Base-by-base conservation (phyloP, 192 early-diverging fungal genomes). In the Paraglomus brasilianum region DNA sequence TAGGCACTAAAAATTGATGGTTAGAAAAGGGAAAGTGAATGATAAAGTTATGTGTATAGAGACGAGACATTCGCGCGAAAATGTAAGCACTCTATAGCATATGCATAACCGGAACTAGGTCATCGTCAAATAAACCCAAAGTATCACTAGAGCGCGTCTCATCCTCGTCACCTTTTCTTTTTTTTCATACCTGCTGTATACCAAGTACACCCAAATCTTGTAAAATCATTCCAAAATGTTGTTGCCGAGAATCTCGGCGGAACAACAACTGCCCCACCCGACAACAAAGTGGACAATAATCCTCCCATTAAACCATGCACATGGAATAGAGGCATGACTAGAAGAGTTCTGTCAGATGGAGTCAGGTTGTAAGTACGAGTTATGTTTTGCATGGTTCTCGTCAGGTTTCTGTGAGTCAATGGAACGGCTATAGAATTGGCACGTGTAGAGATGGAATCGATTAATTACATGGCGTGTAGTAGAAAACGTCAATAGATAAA, bases 321-420 rank as follows among this genome's bases (percentile, higher is more conserved):
- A 71, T 94, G 93, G 79, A 92, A 92, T 19, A 94, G 82, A 7
- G 93, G 91, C 91, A 93, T 93, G 19, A 92, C 91, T 19, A 93
- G 69, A 64, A 89, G 80, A 5, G 90, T 86, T 17, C 82, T 65
- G 75, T 94, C 93, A 4, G 55, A 40, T 5, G 81, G 69, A 3
- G 60, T 67, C 42, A 94, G 80, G 44, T 81, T 56, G 71, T 90
- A 92, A 2, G 93, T 91, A n/a, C 71, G 55, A 7, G 81, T 71
- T 45, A 91, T 93, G 76, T 94, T 94, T 49, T 71, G 72, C 85
- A 92, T 86, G 1, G 90, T 86, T 21, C 80, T 82, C 8, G 84
- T 79, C 30, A 94, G 74, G 71, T 93, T 93, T 22, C 75, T 78
- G 61, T 94, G 93, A 15, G 90, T 86, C 65, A 94, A 83, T 21